A percentile compares a stretch with the other conserved stretches of the same genome.
phyloP scores from a whole-genome alignment of 73 alveolate species.

The Uronychia setigera region DNA sequence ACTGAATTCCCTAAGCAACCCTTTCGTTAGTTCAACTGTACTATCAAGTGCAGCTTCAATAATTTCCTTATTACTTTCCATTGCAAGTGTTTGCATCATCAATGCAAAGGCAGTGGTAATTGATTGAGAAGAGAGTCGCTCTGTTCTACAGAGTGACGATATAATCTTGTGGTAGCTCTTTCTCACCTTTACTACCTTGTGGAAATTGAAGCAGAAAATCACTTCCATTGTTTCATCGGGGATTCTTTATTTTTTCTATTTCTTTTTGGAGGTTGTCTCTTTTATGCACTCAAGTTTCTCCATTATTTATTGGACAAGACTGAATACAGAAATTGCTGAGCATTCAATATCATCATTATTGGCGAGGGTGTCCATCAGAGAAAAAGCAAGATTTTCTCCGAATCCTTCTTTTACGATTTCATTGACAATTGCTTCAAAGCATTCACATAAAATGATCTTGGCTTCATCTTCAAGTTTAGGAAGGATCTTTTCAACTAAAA shows the following conservation, averaged over 20 bases:
- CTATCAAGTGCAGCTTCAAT: neutral
- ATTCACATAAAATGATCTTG: conserved; percentile 50
- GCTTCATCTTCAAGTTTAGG: conserved; percentile 59
- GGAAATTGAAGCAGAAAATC: conserved; percentile 27
- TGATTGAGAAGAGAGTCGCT: neutral
- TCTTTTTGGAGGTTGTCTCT: conserved; percentile 20
- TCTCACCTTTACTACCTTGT: conserved; percentile 35
- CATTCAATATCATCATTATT: conserved; percentile 63
- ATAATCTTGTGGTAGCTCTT: conserved; percentile 17
- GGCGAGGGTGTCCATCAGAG: conserved; percentile 13
- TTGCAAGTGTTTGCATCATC: conserved; percentile 18
- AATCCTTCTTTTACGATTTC: neutral
- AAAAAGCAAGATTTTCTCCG: neutral
- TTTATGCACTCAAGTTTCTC: conserved; percentile 4
- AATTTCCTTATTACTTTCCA: conserved; percentile 22
- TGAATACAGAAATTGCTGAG: conserved; percentile 48
- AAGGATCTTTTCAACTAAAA: conserved; percentile 1
- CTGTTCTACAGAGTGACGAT: neutral
- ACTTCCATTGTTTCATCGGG: neutral
- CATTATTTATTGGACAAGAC: conserved; percentile 5
- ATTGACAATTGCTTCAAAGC: conserved; percentile 27
- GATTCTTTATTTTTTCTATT: neutral
- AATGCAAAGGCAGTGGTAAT: neutral
- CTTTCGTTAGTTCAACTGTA: neutral
- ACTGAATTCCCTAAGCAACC: neutral